Evolutionary conservation across 2,329 filamentous ascomycete species (phyloP).

Genomic region (Akanthomyces dipterigenus): DNA sequence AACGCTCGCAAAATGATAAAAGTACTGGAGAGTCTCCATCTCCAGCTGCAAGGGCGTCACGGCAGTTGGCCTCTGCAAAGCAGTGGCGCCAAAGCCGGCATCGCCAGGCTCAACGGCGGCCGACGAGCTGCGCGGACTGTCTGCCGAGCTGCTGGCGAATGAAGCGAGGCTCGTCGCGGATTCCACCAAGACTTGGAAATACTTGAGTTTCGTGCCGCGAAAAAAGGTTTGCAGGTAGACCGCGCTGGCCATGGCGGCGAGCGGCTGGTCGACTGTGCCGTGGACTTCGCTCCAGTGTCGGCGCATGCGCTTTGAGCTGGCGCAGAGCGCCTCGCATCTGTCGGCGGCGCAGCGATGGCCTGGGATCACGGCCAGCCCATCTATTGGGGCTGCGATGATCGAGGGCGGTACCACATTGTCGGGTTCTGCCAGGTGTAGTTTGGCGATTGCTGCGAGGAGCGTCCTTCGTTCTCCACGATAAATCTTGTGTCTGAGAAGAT

Average conservation of each 20-base stretch:
- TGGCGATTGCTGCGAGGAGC: slow-evolving; percentile 20
- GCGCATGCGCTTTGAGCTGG: slow-evolving; percentile 28
- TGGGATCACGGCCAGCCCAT: slow-evolving; percentile 20
- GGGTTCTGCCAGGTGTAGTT: slow-evolving; percentile 24
- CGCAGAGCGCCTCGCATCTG: slow-evolving; percentile 24
- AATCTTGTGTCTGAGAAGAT: slow-evolving; percentile 30
- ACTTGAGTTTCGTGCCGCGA: slow-evolving; percentile 28
- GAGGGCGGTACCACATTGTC: slow-evolving; percentile 22
- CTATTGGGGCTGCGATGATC: slow-evolving; percentile 19
- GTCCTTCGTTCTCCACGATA: slow-evolving; percentile 25
- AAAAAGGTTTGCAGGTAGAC: slow-evolving; percentile 31
- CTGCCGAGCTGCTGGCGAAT: neutral
- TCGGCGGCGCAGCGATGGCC: slow-evolving; percentile 23
- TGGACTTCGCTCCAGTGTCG: slow-evolving; percentile 25
- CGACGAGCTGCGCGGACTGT: neutral
- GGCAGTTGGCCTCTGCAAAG: neutral
- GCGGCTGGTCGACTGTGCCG: slow-evolving; percentile 11
- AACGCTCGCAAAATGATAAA: neutral
- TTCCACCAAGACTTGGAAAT: slow-evolving; percentile 26
- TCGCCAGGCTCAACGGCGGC: neutral
- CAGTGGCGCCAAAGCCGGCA: neutral
- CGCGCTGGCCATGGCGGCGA: slow-evolving; percentile 12
- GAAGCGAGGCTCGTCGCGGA: neutral
- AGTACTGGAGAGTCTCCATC: neutral
- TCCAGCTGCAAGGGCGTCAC: neutral